These are phyloP conservation scores for Backusella tuberculispora DNA, from an alignment of 192 early-diverging fungal species.

Conservation along the genomic window DNA sequence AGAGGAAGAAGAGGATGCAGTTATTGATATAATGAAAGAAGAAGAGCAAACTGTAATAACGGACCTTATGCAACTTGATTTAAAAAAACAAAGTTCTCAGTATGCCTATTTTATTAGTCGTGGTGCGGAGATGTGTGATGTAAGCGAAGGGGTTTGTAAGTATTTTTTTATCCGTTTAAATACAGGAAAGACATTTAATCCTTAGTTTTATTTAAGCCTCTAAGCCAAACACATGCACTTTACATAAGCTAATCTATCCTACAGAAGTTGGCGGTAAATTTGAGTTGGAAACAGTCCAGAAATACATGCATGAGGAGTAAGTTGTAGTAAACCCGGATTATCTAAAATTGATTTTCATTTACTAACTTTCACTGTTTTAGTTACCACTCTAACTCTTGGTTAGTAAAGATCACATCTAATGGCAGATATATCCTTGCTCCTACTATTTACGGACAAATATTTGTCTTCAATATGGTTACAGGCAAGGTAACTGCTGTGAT, in stretches of 20 bases:
- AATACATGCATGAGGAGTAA: constrained; percentile 85
- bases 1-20: constrained; percentile 31
- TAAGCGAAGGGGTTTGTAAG: constrained; percentile 74
- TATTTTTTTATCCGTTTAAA: constrained; percentile 2
- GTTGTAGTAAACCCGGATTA: constrained; percentile 8
- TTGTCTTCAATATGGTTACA: constrained; percentile 78
- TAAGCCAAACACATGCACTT: constrained; percentile 81
- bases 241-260: constrained; percentile 89
- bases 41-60: neutral
- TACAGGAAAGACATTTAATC: neutral
- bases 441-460: constrained; percentile 86
- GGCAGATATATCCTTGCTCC: constrained; percentile 88
- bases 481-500: constrained; percentile 80
- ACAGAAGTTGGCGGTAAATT: constrained; percentile 69
- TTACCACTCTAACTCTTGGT: constrained; percentile 92
- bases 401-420: constrained; percentile 86
- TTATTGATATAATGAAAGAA: constrained; percentile 32
- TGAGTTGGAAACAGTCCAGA: constrained; percentile 73
- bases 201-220: constrained; percentile 53
- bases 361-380: constrained; percentile 39
- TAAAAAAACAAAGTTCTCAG: constrained; percentile 18
- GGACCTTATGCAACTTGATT: constrained; percentile 19
- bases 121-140: constrained; percentile 90
- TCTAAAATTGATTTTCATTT: neutral
- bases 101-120: constrained; percentile 85